Evolutionary conservation across 495 filamentous ascomycete species (phyloP), one percentile per base, ranked within the genome.

Genomic region (Talaromyces nanjingensis): DNA sequence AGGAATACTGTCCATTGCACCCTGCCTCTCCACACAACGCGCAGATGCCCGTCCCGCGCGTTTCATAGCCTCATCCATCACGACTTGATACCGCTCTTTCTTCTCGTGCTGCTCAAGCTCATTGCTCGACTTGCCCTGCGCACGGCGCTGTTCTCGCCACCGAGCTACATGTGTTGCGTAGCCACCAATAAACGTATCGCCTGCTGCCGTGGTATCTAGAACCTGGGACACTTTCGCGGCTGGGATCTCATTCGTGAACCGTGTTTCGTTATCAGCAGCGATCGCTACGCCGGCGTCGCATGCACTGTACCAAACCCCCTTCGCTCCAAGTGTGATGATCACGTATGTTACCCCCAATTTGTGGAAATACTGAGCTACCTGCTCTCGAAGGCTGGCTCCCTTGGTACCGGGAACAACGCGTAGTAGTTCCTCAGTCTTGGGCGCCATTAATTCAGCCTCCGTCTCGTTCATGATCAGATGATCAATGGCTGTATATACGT

Each of bases 141-240:
- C 62, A 42, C 74, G 72, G 57, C 73, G 68, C 33, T 68, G 67
- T 57, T 75, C 76, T 31, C 76, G 76, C 77, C 74, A 78, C 47
- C 71, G 69, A 59, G 76, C 77, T 25, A 88, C 80, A 58, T 83
- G 81, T 20, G 93, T 84, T 4, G 93, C 90, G 76, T 96, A 97
- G 45, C 81, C 86, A 2, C 94, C 94, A 2, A 96, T 91, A 75
- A 96, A 98, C 4, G 93, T 96, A 73, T 98, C 94, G 0, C 94
- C 94, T 16, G 93, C 94, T 0, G 88, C 93, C 4, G 94, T 98
- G 6, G 93, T 98, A 76, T 98, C 94, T 6, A 96, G 82, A 22
- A 97, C 93, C 62, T 81, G 85, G 68, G 69, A 77, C 65, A 82
- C 85, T 70, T 81, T 86, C 67, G 79, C 81, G 9, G 86, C 87